Evolutionary conservation across 352 stramenopile genomes (phyloP).

Genomic region (Aphanomyces cochlioides): DNA sequence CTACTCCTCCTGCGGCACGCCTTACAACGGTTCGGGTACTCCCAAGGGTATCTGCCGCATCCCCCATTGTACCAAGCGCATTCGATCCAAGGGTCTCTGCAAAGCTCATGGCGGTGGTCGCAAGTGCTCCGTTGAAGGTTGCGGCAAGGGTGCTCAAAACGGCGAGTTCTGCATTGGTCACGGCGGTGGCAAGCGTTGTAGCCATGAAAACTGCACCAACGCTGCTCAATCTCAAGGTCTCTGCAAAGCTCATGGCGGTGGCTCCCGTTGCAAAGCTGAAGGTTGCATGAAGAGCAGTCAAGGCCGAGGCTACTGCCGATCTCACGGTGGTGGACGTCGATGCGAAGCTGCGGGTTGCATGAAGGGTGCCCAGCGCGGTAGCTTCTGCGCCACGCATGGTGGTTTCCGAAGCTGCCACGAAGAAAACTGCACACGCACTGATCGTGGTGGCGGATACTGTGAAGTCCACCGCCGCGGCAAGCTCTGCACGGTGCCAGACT

Average conservation of each 20-base stretch:
- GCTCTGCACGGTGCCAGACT: conserved; percentile 26
- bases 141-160: conserved; percentile 71
- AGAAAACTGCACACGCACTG: conserved; percentile 42
- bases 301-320: conserved; percentile 72
- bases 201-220: conserved; percentile 70
- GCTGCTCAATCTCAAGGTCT: conserved; percentile 82
- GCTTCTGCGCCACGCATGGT: conserved; percentile 51
- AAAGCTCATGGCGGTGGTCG: conserved; percentile 82
- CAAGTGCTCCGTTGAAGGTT: conserved; percentile 58
- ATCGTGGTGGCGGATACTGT: conserved; percentile 51
- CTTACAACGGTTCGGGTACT: neutral
- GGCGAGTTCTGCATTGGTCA: conserved; percentile 85
- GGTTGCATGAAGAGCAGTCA: conserved; percentile 88
- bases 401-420: conserved; percentile 39
- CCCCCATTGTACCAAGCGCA: conserved; percentile 30
- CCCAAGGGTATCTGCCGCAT: conserved; percentile 27
- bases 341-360: conserved; percentile 87
- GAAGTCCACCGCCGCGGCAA: conserved; percentile 30
- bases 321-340: conserved; percentile 73
- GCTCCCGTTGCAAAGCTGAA: conserved; percentile 69
- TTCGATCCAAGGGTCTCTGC: conserved; percentile 75
- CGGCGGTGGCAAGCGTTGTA: conserved; percentile 78
- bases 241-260: conserved; percentile 78
- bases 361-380: conserved; percentile 56
- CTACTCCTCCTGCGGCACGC: conserved; percentile 7